These are phyloP conservation scores for Odonthalia washingtoniensis DNA, from an alignment of 31 red algal species.

Conservation along the genomic window DNA sequence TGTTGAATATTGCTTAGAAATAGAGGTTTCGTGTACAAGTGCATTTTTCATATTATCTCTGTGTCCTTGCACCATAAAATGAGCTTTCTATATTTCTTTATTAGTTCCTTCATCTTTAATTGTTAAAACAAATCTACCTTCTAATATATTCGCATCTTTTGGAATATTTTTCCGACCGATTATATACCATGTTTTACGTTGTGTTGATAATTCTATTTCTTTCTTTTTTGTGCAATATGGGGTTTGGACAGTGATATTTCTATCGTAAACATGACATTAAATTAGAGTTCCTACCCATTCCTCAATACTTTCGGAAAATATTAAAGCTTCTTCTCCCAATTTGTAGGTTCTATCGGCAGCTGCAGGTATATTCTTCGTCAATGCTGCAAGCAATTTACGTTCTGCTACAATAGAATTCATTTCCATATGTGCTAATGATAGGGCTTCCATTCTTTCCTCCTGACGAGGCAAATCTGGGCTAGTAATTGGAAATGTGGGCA, in stretches of 20 bases:
- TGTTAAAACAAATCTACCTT: constrained; percentile 35
- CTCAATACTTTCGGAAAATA: not conserved
- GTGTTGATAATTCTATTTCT: not conserved
- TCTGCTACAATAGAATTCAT: constrained; percentile 35
- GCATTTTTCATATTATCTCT: not conserved
- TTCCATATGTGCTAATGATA: constrained; percentile 27
- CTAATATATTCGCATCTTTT: no score
- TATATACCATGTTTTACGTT: not conserved
- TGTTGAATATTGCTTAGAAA: no score
- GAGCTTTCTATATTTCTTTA: constrained; percentile 40
- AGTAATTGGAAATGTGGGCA: constrained; percentile 19
- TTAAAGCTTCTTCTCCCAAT: not conserved
- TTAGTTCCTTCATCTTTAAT: constrained; percentile 46
- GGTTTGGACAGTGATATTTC: constrained; percentile 5
- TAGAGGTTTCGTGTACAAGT: no score
- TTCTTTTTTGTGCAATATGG: not conserved
- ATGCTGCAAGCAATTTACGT: not conserved
- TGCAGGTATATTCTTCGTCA: not conserved
- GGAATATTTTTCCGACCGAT: no score
- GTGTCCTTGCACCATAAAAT: constrained; percentile 42
- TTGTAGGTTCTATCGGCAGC: no score
- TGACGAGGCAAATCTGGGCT: constrained; percentile 11
- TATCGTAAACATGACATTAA: not conserved
- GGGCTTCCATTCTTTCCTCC: constrained; percentile 35
- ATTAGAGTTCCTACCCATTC: constrained; percentile 7